Evolutionary conservation across 345 rosid genomes (phyloP).

Genomic region (Orychophragmus violaceus): DNA sequence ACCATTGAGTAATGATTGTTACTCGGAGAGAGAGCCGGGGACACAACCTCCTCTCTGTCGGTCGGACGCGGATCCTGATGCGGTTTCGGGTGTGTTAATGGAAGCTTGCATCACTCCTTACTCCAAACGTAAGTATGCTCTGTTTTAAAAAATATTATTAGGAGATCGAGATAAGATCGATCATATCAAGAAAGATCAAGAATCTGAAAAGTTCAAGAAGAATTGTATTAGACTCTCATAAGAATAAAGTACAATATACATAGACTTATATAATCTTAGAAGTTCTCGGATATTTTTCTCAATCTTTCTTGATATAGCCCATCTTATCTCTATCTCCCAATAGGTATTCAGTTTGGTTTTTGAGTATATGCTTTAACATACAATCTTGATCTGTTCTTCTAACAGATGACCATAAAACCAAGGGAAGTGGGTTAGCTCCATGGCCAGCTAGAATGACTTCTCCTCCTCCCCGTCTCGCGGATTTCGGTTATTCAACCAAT

Average conservation of each 20-base stretch:
- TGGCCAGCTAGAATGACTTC: constrained; percentile 93
- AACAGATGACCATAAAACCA: constrained; percentile 62
- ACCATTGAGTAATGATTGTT: constrained; percentile 89
- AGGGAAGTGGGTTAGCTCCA: constrained; percentile 93
- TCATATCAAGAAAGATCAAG: too few species aligned
- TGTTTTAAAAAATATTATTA: neutral
- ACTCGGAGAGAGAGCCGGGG: constrained; percentile 68
- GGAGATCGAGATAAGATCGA: neutral
- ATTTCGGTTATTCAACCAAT: constrained; percentile 73
- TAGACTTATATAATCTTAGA: too few species aligned
- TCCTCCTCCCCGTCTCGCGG: constrained; percentile 86
- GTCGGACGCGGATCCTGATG: constrained; percentile 90
- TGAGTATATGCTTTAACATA: neutral
- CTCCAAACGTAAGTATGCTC: constrained; percentile 65
- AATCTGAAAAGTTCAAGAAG: too few species aligned
- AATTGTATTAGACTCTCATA: too few species aligned
- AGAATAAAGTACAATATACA: too few species aligned
- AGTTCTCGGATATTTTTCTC: too few species aligned
- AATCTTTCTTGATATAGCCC: too few species aligned
- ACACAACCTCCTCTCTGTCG: constrained; percentile 88
- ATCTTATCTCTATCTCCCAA: too few species aligned
- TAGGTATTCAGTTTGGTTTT: neutral
- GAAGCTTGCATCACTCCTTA: constrained; percentile 91
- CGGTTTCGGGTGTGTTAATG: constrained; percentile 74
- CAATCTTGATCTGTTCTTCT: neutral